These are phyloP conservation scores for Diaporthe australafricana DNA, from an alignment of 2,329 filamentous ascomycete species.

Conservation along the genomic window DNA sequence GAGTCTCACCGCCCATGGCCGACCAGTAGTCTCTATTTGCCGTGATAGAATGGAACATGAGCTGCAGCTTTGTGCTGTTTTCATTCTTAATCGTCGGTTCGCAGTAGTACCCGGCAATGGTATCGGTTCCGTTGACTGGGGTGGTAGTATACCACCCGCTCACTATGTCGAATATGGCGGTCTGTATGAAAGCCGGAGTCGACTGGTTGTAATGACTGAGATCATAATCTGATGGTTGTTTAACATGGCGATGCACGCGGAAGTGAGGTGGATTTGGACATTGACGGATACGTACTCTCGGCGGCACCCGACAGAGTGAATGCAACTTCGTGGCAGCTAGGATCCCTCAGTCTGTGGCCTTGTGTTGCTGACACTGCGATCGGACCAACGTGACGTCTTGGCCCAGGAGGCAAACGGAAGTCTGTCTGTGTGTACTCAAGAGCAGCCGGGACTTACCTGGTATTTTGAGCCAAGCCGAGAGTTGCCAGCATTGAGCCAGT, in stretches of 20 bases:
- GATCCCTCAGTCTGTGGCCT: not conserved
- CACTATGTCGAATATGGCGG: not conserved
- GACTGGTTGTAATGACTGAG: slow-evolving; percentile 1
- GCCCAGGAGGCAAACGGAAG: too few species aligned
- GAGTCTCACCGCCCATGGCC: not conserved
- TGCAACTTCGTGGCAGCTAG: not conserved
- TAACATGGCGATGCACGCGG: not conserved
- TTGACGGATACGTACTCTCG: not conserved
- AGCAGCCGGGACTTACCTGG: not conserved
- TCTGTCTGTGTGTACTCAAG: not conserved
- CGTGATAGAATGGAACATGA: slow-evolving; percentile 6
- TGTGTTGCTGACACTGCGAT: not conserved
- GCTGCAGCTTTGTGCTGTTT: slow-evolving; percentile 7
- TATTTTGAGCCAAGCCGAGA: not conserved
- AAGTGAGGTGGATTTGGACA: not conserved
- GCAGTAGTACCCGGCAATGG: not conserved
- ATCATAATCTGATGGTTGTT: not conserved
- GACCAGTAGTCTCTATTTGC: slow-evolving; percentile 7
- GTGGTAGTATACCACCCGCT: not conserved
- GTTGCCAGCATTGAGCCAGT: not conserved
- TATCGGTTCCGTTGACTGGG: not conserved
- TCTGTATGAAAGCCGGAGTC: not conserved
- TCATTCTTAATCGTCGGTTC: not conserved
- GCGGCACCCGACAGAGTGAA: not conserved
- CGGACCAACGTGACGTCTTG: not conserved